Evolutionary conservation across 306 rosid genomes (phyloP).

Genomic region (Cicer pinnatifidum): DNA sequence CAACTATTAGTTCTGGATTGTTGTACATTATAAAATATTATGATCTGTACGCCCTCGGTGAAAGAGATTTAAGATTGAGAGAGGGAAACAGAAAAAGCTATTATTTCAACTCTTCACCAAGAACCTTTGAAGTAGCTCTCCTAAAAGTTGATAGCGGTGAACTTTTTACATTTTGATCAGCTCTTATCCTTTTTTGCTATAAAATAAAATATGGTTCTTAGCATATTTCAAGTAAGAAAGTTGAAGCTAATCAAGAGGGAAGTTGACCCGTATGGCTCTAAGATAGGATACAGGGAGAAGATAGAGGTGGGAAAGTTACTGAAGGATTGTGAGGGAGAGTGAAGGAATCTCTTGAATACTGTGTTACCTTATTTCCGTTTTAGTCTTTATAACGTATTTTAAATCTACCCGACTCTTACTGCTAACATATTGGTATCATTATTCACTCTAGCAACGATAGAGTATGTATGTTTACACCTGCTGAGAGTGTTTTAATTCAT

Average conservation of each 20-base stretch:
- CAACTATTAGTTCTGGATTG: neutral
- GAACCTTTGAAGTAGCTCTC: neutral
- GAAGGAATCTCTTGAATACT: neutral
- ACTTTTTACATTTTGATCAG: neutral
- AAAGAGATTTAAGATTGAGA: neutral
- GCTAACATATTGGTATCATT: constrained; percentile 8
- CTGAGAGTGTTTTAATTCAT: constrained; percentile 2
- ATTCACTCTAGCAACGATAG: neutral
- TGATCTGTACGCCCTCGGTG: neutral
- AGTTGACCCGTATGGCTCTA: constrained; percentile 1
- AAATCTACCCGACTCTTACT: neutral
- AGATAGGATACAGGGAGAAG: neutral
- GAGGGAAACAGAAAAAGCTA: neutral
- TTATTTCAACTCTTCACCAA: neutral
- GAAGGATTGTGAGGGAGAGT: neutral
- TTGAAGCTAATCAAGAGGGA: constrained; percentile 1
- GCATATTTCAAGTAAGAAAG: neutral
- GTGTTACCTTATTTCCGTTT: neutral
- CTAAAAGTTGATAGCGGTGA: neutral
- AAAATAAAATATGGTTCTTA: neutral
- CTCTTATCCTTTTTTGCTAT: neutral
- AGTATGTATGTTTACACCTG: neutral
- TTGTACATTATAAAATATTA: neutral
- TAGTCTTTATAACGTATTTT: neutral
- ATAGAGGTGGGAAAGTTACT: neutral